Conservation (phyloP, 305 asterid genomes). For the Fraxinus nigra region DNA sequence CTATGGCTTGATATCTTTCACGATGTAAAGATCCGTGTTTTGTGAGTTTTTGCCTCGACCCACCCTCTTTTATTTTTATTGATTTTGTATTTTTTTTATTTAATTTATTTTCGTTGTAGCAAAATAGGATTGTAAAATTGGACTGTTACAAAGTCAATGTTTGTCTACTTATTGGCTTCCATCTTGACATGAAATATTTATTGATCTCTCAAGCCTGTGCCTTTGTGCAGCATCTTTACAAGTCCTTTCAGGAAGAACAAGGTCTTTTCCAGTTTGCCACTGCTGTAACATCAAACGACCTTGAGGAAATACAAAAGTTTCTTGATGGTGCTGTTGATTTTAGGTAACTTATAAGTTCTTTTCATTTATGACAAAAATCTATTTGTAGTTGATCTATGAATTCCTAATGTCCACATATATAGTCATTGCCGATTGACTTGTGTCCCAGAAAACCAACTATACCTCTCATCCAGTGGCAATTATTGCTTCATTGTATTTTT, state of each 20-base stretch:
- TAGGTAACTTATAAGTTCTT: constrained; percentile 42
- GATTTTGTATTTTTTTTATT: too few relatives aligned
- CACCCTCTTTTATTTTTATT: too few relatives aligned
- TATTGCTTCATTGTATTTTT: not conserved
- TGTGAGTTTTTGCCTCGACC: not conserved
- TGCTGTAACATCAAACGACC: constrained; percentile 77
- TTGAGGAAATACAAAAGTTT: constrained; percentile 88
- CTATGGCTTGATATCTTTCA: not conserved
- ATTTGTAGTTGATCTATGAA: not conserved
- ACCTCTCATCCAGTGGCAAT: not conserved
- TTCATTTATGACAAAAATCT: not conserved
- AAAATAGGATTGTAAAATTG: constrained; percentile 2
- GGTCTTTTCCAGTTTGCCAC: constrained; percentile 84
- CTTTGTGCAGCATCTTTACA: constrained; percentile 78
- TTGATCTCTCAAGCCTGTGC: constrained; percentile 16
- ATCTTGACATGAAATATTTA: constrained; percentile 10
- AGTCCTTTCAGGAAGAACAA: constrained; percentile 76
- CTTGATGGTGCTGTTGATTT: constrained; percentile 84
- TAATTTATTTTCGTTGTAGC: not conserved
- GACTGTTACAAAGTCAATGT: not conserved
- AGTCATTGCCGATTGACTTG: constrained; percentile 4
- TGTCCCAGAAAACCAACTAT: not conserved
- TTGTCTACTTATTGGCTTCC: constrained; percentile 5
- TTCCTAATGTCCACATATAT: not conserved
- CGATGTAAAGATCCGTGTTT: not conserved